These are phyloP conservation scores for Strobilomyces confusus DNA, from an alignment of 768 basidiomycete genomes.

Conservation along the genomic window DNA sequence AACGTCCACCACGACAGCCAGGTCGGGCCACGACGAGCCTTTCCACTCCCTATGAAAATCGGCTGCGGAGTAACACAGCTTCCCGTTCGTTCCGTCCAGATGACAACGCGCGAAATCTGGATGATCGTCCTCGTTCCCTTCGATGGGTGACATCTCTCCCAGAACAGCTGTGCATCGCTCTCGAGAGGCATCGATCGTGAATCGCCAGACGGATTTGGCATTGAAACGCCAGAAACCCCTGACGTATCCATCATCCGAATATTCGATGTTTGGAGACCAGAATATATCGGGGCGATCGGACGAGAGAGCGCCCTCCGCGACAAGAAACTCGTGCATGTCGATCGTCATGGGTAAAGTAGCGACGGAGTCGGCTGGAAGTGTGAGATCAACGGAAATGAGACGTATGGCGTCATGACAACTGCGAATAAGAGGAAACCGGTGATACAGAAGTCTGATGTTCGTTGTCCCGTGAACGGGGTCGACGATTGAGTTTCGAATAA, in stretches of 20 bases:
- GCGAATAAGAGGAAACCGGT: too few species aligned
- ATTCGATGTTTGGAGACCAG: background rate
- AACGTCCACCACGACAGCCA: background rate
- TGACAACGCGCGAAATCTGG: background rate
- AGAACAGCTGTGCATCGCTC: background rate
- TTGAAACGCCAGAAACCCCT: background rate
- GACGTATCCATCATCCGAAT: background rate
- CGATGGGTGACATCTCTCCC: background rate
- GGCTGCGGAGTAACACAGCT: background rate
- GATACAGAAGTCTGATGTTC: background rate
- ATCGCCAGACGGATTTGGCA: background rate
- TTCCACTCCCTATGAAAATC: too few species aligned
- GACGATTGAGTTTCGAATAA: background rate
- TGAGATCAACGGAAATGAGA: background rate
- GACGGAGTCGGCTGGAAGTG: background rate
- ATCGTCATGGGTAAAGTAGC: background rate
- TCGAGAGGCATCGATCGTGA: background rate
- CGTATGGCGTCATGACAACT: background rate
- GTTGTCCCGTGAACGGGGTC: background rate
- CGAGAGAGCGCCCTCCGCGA: background rate
- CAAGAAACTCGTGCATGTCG: background rate
- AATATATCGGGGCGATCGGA: background rate
- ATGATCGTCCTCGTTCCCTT: background rate
- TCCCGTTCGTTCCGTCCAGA: background rate
- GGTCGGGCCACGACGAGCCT: too few species aligned